Evolutionary conservation across 139 green algal species (phyloP).

Genomic region (Trebouxia sp.): DNA sequence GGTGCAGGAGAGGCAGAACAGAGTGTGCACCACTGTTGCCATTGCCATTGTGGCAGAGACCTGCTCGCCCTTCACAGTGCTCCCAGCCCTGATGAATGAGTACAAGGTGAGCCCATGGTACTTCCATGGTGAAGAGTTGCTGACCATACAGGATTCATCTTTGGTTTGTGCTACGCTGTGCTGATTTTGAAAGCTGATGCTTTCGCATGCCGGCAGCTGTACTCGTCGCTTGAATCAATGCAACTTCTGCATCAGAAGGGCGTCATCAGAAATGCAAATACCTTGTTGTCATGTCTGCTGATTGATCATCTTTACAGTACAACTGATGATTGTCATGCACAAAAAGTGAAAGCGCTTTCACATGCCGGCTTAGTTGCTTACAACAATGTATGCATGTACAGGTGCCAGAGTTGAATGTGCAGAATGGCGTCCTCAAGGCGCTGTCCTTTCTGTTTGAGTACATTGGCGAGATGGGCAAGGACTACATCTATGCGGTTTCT

Average conservation of each 20-base stretch:
- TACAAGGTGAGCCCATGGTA: conserved; percentile 82
- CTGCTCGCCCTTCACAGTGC: conserved; percentile 98
- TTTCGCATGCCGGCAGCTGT: no score
- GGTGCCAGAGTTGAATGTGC: conserved; percentile 96
- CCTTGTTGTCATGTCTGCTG: no score
- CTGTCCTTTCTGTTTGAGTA: conserved; percentile 99
- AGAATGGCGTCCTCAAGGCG: conserved; percentile 99
- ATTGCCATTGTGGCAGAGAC: conserved; percentile 99
- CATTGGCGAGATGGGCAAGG: conserved; percentile 99
- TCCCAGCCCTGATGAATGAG: conserved; percentile 99
- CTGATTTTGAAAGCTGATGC: no score
- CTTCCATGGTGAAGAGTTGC: no score
- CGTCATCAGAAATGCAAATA: no score
- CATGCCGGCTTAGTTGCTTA: neutral
- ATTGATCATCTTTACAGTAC: no score
- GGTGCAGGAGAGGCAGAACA: conserved; percentile 98
- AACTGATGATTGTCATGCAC: no score
- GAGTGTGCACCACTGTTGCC: conserved; percentile 98
- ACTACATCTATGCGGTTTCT: conserved; percentile 98
- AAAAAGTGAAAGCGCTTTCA: no score
- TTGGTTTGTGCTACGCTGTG: no score
- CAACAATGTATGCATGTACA: conserved; percentile 22
- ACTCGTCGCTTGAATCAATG: no score
- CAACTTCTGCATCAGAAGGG: no score
- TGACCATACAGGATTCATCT: no score